phyloP scores from a whole-genome alignment of 2,329 filamentous ascomycete genomes.

The Phoma sp. region DNA sequence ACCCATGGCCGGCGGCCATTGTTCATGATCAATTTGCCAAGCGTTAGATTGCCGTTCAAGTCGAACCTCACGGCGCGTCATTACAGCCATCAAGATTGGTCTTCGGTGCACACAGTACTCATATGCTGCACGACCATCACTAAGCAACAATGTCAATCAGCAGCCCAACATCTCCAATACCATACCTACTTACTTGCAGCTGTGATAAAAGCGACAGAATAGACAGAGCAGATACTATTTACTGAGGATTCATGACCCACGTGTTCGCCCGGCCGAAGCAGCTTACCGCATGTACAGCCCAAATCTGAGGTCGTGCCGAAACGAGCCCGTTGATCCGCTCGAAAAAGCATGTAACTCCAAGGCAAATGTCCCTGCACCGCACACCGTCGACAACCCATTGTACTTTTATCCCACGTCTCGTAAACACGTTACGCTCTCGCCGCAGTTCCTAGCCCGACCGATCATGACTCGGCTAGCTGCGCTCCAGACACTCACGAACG shows the following conservation, averaged over 20 bases:
- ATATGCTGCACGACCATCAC: neutral
- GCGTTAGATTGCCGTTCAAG: constrained; percentile 3
- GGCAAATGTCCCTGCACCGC: neutral
- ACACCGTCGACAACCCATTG: constrained; percentile 1
- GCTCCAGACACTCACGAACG: constrained; percentile 13
- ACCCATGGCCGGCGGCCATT: constrained; percentile 31
- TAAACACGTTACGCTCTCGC: constrained; percentile 31
- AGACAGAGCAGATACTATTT: neutral
- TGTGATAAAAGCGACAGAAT: neutral
- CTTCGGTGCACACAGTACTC: neutral
- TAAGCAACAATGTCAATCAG: too few relatives aligned
- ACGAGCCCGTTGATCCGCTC: neutral
- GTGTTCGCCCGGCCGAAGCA: constrained; percentile 6
- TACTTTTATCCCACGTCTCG: constrained; percentile 39
- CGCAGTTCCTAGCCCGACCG: constrained; percentile 21
- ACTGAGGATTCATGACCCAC: constrained; percentile 5
- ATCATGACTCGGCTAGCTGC: constrained; percentile 9
- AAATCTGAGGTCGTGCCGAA: neutral
- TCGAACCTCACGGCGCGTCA: neutral
- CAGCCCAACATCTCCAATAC: neutral
- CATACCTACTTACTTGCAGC: neutral
- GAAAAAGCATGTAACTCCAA: neutral
- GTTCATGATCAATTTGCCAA: constrained; percentile 28
- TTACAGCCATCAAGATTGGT: neutral
- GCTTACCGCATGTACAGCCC: neutral